Evolutionary conservation across 306 rosid genomes (phyloP), one percentile per base, ranked within the genome.

Genomic region (Senna tora): DNA sequence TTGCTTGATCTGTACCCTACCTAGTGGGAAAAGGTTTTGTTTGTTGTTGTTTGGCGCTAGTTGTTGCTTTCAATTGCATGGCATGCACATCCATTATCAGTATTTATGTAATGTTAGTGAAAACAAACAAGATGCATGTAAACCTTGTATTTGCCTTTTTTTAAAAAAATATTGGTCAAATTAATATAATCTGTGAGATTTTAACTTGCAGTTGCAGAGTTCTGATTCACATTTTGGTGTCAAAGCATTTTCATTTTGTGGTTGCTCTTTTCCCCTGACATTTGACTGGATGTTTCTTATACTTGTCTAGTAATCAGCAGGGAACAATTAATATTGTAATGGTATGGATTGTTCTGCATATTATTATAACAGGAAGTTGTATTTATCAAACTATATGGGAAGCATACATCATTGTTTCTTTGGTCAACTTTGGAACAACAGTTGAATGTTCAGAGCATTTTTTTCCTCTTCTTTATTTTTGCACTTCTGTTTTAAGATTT

Each of bases 401-500:
- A 16, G 21, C 28, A 9, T 33, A 9, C 28, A 16, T 64, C 22
- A 42, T 65, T 65, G 15, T 64, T 74, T 50, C 9, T 56, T 69
- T 51, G 19, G 66, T 57, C 62, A 45, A 58, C 42, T 42, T 68
- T 55, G 65, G 75, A 34, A 42, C 57, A 57, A 58, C 28, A 43
- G 17, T 43, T 57, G 75, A 42, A 60, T 46, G 20, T 21, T 34
- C 25, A 14, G 20, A 13, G 38, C 59, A 41, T 47, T 41, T 16
- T 13, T 68, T 41, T 45, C 21, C 7, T 43, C 8, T 10, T n/a
- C 21, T 42, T 34, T 59, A 41, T 65, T 59, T 70, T 65, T 69
- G 54, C 14, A 53, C 69, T 28, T 21, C 11, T 6, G 2, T 50
- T 64, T 42, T 9, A 19, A 69, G 41, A 69, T 65, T 68, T 67